These are phyloP conservation scores for Nymphaea thermarum DNA, from an alignment of 164 flowering plant genomes.

Conservation along the genomic window DNA sequence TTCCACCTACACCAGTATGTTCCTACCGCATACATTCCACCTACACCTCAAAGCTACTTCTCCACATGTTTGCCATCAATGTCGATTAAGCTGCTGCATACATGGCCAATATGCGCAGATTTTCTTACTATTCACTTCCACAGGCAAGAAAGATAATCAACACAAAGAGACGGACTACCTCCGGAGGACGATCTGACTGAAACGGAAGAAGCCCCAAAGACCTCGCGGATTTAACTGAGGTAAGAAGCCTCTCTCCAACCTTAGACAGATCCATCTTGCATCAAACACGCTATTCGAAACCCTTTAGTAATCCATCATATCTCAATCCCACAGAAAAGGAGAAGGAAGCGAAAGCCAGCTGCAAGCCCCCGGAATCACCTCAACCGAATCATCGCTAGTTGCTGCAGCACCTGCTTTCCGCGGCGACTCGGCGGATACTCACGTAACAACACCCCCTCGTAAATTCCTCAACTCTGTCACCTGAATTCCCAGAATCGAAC, in stretches of 20 bases:
- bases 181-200: slow-evolving; percentile 79
- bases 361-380: neutral
- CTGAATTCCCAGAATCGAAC: neutral
- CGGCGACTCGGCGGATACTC: neutral
- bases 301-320: neutral
- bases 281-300: neutral
- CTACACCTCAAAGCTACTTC: too few species aligned
- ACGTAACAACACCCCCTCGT: neutral
- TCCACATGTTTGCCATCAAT: too few species aligned
- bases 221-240: slow-evolving; percentile 89
- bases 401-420: neutral
- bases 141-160: neutral
- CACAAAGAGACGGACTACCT: slow-evolving; percentile 30
- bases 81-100: too few species aligned
- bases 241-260: slow-evolving; percentile 88
- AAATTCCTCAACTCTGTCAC: neutral
- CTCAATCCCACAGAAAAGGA: neutral
- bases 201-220: slow-evolving; percentile 79
- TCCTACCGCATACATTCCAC: too few species aligned
- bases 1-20: too few species aligned
- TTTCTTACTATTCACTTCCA: neutral
- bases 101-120: too few species aligned
- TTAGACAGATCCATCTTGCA: slow-evolving; percentile 88
- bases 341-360: neutral
- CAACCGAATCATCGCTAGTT: neutral